Evolutionary conservation across 805 yeast species (phyloP), one percentile per base, ranked within the genome.

Genomic region (Maudiozyma bulderi): DNA sequence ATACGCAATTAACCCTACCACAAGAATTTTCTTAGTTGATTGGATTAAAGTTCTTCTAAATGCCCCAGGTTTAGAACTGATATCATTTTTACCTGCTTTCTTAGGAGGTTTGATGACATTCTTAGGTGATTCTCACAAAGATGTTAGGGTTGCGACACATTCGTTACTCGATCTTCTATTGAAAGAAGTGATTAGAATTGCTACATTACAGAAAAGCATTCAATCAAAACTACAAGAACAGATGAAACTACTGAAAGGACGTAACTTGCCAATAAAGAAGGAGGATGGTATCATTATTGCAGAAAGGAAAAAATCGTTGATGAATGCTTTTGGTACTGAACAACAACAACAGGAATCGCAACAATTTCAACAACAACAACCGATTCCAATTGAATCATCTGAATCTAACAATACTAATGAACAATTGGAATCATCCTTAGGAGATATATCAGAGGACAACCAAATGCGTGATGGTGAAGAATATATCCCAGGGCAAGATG

Each of bases 1-100:
- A 68, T 87, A 87, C 60, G 90, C 93, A 0, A 84, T 87, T 33
- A 95, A 93, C 58, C 96, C 98, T 1, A 86, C 85, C 60, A 89
- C 97, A 0, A 76, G 96, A 55, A 84, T 88, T 70, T 93, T 93
- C 59, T 70, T 93, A 49, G 91, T 93, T 10, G 86, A 95, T 46
- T 93, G 99, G 99, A 75, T 93, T 44, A 84, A 88, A 54, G 76
- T 93, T n/a, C 72, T 93, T 45, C 93, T 91, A 65, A 88, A 93
- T 9, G 87, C 90, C 7, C 98, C 99, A 0, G 95, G 91, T 47
- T 72, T 91, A 47, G 96, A 91, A 57, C 71, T 93, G 50, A 80
- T 93, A 15, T 78, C 95, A 0, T 93, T 85, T 61, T 71, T 93
- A 44, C 96, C 99, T 1, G 85, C 90, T 38, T 88, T 93, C 62